Conservation (phyloP, 768 basidiomycete genomes). For the Xanthoconium stramineum region DNA sequence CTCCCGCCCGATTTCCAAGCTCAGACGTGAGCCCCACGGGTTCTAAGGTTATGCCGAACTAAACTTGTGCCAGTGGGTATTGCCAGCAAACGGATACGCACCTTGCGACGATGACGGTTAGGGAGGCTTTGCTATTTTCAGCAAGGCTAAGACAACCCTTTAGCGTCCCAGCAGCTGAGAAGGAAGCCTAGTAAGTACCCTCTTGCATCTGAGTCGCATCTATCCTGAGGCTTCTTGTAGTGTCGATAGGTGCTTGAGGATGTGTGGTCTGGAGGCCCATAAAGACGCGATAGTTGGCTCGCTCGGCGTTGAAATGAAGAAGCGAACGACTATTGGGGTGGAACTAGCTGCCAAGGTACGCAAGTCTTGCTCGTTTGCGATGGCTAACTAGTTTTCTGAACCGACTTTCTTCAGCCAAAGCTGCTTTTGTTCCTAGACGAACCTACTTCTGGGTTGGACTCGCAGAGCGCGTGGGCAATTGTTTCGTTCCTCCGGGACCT, state of each 20-base stretch:
- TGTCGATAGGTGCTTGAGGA: conserved; percentile 54
- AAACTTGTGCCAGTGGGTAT: conserved; percentile 54
- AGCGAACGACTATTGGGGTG: conserved; percentile 83
- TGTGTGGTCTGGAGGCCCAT: conserved; percentile 61
- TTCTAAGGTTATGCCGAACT: background rate
- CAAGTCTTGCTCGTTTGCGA: background rate
- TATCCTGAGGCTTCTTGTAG: conserved; percentile 26
- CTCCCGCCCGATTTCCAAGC: conserved; percentile 50
- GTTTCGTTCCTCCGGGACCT: conserved; percentile 70
- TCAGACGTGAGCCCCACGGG: conserved; percentile 42
- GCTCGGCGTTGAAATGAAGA: conserved; percentile 68
- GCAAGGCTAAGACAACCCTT: conserved; percentile 76
- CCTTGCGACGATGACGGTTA: conserved; percentile 68
- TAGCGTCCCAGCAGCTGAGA: conserved; percentile 61
- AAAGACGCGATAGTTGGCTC: conserved; percentile 69
- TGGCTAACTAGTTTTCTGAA: background rate
- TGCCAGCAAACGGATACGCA: conserved; percentile 87
- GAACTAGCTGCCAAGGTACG: conserved; percentile 74
- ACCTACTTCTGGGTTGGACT: conserved; percentile 85
- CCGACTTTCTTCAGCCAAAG: conserved; percentile 47
- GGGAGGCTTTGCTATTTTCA: conserved; percentile 77
- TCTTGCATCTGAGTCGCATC: background rate
- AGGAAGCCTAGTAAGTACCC: conserved; percentile 68
- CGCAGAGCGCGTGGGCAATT: conserved; percentile 85
- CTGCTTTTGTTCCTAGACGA: conserved; percentile 85